Evolutionary conservation across 768 basidiomycete species (phyloP), one percentile per base, ranked within the genome.

Genomic region (Pulveroboletus sp.): DNA sequence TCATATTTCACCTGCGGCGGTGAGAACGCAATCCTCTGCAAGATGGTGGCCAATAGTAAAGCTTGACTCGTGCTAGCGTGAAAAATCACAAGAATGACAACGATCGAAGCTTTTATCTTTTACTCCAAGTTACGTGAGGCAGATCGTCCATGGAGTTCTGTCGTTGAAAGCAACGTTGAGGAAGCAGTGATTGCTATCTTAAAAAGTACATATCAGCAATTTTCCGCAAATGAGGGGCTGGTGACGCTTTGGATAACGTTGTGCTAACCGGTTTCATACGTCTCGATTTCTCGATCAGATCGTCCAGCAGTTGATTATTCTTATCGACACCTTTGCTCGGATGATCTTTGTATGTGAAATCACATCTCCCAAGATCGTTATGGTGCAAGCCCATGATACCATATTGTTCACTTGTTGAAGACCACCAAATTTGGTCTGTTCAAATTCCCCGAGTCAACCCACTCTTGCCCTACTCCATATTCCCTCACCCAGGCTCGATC

Each of bases 71-170:
- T 32, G 30, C 34, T 16, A 30, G 52, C 49, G 45, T n/a, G 42
- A 19, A 19, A 8, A 55, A 55, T 54, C 53, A 54, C 39, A 34
- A 39, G 39, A 55, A 37, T 34, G 31, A 26, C 36, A 4, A 13
- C 11, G 36, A 48, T 48, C 47, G n/a, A n/a, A 47, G 29, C 29
- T 35, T 23, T 43, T 49, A 26, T 49, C 13, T 20, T 17, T 34
- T 7, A 32, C 37, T 26, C 30, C 40, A 27, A 38, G 20, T 2
- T 26, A 44, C 40, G 53, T 56, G 55, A 50, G 45, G 54, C 47
- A 12, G 50, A 53, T 54, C 54, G 48, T 52, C 27, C 19, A n/a
- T 19, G 44, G 47, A 42, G 44, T 38, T 37, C 12, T 39, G 42
- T 27, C 27, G 29, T 51, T 45, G 31, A 38, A 42, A 56, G 40